A percentile compares a stretch with the other conserved stretches of the same genome.
Conservation (phyloP, 768 basidiomycete genomes). For the Mycena sanguinolenta region DNA sequence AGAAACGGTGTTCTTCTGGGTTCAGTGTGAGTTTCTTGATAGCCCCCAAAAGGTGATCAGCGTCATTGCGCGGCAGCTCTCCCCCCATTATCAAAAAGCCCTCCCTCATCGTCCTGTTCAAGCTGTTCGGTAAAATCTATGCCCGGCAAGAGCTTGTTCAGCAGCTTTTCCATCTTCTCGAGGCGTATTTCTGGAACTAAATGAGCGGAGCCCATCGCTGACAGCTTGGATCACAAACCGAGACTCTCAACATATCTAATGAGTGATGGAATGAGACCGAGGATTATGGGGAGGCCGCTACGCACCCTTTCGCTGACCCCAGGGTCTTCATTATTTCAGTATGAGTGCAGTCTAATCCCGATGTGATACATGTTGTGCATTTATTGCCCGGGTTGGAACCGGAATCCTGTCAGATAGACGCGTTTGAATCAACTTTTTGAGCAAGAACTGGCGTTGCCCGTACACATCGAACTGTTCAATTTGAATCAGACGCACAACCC, state of each 20-base stretch:
- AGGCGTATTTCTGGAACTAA: conserved; percentile 22
- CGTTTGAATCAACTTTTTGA: conserved; percentile 25
- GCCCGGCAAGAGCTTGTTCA: conserved; percentile 70
- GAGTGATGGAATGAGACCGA: conserved; percentile 1
- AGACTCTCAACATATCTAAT: conserved; percentile 73
- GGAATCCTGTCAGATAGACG: conserved; percentile 63
- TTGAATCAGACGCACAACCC: not conserved
- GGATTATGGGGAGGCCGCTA: conserved; percentile 5
- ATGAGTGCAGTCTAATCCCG: conserved; percentile 74
- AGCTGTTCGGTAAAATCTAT: conserved; percentile 76
- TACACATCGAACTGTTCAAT: conserved; percentile 56
- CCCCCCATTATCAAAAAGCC: conserved; percentile 49
- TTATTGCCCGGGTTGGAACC: conserved; percentile 74
- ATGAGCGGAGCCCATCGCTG: not conserved
- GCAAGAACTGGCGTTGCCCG: conserved; percentile 27
- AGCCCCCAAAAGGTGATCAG: conserved; percentile 42
- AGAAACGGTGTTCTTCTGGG: conserved; percentile 60
- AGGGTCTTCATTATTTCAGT: conserved; percentile 76
- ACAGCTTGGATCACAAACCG: conserved; percentile 39
- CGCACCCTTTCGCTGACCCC: conserved; percentile 75
- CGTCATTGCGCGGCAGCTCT: conserved; percentile 53
- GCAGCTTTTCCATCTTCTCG: conserved; percentile 68
- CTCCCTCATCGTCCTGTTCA: conserved; percentile 46
- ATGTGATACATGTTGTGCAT: conserved; percentile 75
- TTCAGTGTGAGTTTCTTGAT: conserved; percentile 55